Percentiles rank a stretch among this genome's conserved stretches.
These are phyloP conservation scores for Phialophora chinensis DNA, from an alignment of 2,329 filamentous ascomycete genomes.

Conservation along the genomic window DNA sequence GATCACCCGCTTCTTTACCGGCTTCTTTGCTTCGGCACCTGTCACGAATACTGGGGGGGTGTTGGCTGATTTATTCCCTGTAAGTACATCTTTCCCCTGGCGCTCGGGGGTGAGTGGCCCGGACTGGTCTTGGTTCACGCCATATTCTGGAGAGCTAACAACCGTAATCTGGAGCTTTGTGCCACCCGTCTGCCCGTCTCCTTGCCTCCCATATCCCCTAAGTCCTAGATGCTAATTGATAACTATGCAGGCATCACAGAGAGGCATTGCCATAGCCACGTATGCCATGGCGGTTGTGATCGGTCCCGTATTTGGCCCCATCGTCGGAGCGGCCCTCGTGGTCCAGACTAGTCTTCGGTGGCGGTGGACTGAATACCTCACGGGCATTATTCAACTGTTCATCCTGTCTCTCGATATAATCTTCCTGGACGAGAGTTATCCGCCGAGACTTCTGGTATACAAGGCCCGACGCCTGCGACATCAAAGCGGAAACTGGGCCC, in stretches of 20 bases:
- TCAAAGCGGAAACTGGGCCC: conserved; percentile 54
- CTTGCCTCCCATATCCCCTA: too few species aligned
- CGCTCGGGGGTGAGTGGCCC: not conserved
- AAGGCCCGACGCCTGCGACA: conserved; percentile 58
- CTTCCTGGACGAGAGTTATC: conserved; percentile 64
- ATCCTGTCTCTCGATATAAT: conserved; percentile 62
- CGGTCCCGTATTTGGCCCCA: conserved; percentile 56
- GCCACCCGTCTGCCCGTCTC: too few species aligned
- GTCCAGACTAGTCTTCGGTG: conserved; percentile 62
- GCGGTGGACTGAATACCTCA: conserved; percentile 71
- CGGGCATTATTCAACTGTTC: conserved; percentile 66
- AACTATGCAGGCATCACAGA: conserved; percentile 55
- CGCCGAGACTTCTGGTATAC: conserved; percentile 58
- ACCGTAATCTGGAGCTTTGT: too few species aligned
- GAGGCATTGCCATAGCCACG: conserved; percentile 70
- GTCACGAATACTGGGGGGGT: conserved; percentile 75
- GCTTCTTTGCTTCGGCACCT: conserved; percentile 55
- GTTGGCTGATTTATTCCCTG: conserved; percentile 67
- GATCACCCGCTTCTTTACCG: conserved; percentile 64
- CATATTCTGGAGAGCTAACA: too few species aligned
- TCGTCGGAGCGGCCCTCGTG: conserved; percentile 65
- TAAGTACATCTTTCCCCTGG: not conserved
- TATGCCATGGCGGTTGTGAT: conserved; percentile 58
- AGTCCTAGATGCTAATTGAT: not conserved
- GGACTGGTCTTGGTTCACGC: not conserved